A percentile compares a stretch with the other conserved stretches of the same genome.
These are phyloP conservation scores for Papiliotrema laurentii DNA, from an alignment of 1,284 basidiomycete species.

Conservation along the genomic window DNA sequence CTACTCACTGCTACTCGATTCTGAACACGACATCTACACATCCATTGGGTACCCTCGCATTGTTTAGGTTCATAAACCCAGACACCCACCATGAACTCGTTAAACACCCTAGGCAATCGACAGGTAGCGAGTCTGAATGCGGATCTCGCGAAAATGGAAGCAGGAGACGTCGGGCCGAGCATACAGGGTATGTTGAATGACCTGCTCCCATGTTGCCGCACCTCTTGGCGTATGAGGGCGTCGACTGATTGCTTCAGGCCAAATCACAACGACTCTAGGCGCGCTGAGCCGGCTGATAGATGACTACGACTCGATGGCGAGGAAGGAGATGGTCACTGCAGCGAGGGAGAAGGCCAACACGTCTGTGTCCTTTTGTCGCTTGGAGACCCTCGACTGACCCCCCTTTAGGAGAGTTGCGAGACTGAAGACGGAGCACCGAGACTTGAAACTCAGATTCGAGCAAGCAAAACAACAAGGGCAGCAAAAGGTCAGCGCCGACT, in stretches of 20 bases:
- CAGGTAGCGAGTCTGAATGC: slow-evolving; percentile 83
- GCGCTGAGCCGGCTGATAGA: slow-evolving; percentile 88
- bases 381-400: background rate
- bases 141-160: slow-evolving; percentile 73
- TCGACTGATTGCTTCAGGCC: slow-evolving; percentile 56
- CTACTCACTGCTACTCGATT: no score
- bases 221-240: no score
- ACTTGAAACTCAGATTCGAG: slow-evolving; percentile 50
- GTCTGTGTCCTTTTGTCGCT: slow-evolving; percentile 51
- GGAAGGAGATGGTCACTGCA: slow-evolving; percentile 85
- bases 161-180: slow-evolving; percentile 72
- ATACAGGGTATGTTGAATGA: slow-evolving; percentile 74
- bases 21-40: no score
- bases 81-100: slow-evolving; percentile 68
- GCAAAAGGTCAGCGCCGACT: slow-evolving; percentile 22
- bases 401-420: slow-evolving; percentile 46
- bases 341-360: slow-evolving; percentile 92
- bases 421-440: slow-evolving; percentile 49
- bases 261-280: slow-evolving; percentile 89
- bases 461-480: slow-evolving; percentile 45
- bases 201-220: no score
- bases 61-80: background rate
- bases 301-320: slow-evolving; percentile 93
- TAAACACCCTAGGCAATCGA: slow-evolving; percentile 86
- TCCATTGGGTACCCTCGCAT: no score